Evolutionary conservation across 345 rosid genomes (phyloP).

Genomic region (Syzygium oleosum): DNA sequence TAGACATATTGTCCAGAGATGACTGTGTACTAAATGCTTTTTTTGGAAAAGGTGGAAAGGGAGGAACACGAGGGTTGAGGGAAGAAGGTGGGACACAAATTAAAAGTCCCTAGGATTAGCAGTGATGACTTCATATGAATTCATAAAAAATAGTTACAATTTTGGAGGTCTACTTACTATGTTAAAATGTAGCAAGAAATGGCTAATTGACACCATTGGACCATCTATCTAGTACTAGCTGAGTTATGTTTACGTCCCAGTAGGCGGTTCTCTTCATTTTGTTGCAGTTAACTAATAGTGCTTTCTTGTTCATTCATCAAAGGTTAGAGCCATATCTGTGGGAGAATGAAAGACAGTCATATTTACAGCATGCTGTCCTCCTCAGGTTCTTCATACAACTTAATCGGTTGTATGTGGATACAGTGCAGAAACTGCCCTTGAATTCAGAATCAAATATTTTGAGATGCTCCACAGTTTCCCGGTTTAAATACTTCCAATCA

Average conservation of each 20-base stretch:
- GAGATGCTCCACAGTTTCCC: constrained; percentile 90
- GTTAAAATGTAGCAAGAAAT: background rate
- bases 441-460: constrained; percentile 90
- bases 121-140: background rate
- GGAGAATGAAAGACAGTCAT: constrained; percentile 92
- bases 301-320: background rate
- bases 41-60: background rate
- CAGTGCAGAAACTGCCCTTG: constrained; percentile 79
- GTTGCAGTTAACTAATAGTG: background rate
- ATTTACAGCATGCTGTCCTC: constrained; percentile 88
- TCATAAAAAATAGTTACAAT: background rate
- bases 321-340: constrained; percentile 94
- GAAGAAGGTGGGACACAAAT: background rate
- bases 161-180: background rate
- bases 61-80: background rate
- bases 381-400: constrained; percentile 98
- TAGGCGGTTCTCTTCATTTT: background rate
- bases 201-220: background rate
- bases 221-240: background rate
- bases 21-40: background rate
- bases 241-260: background rate
- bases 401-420: constrained; percentile 78
- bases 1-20: background rate
- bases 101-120: background rate
- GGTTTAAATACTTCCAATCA: constrained; percentile 96